Evolutionary conservation across 495 filamentous ascomycete species (phyloP).

Genomic region (Aspergillus leporis): DNA sequence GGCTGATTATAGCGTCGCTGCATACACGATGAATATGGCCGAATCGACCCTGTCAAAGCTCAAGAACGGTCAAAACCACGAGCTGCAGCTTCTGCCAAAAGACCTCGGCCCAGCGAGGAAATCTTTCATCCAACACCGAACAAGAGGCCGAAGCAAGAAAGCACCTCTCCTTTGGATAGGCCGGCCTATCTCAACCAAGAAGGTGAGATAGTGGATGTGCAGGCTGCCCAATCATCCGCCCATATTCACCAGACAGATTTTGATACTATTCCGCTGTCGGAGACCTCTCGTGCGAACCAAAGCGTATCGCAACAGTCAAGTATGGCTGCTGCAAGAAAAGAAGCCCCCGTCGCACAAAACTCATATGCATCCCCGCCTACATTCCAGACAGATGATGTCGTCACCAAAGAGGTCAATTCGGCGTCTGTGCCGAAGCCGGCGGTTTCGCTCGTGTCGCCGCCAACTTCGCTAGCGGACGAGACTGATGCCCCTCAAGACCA

Average conservation of each 20-base stretch:
- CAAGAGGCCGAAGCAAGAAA: constrained; percentile 45
- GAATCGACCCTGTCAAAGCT: constrained; percentile 63
- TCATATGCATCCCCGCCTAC: constrained; percentile 44
- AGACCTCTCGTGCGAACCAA: constrained; percentile 13
- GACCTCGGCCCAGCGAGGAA: constrained; percentile 46
- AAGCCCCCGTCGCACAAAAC: constrained; percentile 22
- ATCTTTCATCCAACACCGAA: constrained; percentile 20
- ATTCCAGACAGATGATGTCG: constrained; percentile 36
- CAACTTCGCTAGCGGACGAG: constrained; percentile 52
- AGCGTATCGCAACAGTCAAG: constrained; percentile 16
- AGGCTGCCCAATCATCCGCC: constrained; percentile 12
- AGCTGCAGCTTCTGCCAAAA: constrained; percentile 48
- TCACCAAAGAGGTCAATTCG: constrained; percentile 33
- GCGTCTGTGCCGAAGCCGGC: constrained; percentile 37
- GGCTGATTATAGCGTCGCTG: constrained; percentile 57
- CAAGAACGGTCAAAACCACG: constrained; percentile 60
- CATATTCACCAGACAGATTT: constrained; percentile 18
- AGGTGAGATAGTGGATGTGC: constrained; percentile 16
- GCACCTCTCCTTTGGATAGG: constrained; percentile 34
- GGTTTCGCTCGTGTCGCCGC: constrained; percentile 52
- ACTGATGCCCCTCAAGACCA: constrained; percentile 42
- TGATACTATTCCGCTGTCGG: constrained; percentile 7
- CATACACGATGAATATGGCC: constrained; percentile 65
- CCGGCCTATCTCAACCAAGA: constrained; percentile 23
- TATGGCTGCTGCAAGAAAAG: constrained; percentile 20